phyloP scores from a whole-genome alignment of 345 rosid genomes.

The Pugionium cornutum region DNA sequence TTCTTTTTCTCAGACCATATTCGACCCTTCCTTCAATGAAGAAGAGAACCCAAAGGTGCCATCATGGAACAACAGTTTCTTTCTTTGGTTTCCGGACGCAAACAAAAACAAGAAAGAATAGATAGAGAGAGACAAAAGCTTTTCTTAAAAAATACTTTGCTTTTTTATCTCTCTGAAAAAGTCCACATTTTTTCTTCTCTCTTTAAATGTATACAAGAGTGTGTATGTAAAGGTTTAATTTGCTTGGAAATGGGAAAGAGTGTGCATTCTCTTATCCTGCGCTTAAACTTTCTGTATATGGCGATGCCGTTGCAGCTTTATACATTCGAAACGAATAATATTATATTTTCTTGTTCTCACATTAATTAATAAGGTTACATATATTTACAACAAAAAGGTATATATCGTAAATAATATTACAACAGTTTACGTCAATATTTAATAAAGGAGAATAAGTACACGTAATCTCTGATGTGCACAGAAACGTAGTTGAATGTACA shows the following conservation, averaged over 20 bases:
- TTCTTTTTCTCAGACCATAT: slow-evolving; percentile 45
- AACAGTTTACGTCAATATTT: slow-evolving; percentile 39
- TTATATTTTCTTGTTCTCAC: background rate
- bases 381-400: too few species aligned
- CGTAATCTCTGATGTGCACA: slow-evolving; percentile 48
- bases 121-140: slow-evolving; percentile 5
- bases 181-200: slow-evolving; percentile 30
- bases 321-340: background rate
- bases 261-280: slow-evolving; percentile 66
- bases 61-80: slow-evolving; percentile 38
- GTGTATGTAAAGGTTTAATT: slow-evolving; percentile 25
- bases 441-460: slow-evolving; percentile 51
- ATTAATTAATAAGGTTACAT: slow-evolving; percentile 2
- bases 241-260: slow-evolving; percentile 57
- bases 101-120: slow-evolving; percentile 36
- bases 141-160: background rate
- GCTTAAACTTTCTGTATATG: slow-evolving; percentile 62
- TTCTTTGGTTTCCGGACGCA: slow-evolving; percentile 28
- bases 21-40: slow-evolving; percentile 60
- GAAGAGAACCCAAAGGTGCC: slow-evolving; percentile 34
- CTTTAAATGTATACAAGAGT: slow-evolving; percentile 5
- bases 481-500: slow-evolving; percentile 44
- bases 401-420: slow-evolving; percentile 18
- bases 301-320: slow-evolving; percentile 76
- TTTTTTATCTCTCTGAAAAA: slow-evolving; percentile 13